Conservation (phyloP, 495 filamentous ascomycete genomes). For the Talaromyces nanjingensis region DNA sequence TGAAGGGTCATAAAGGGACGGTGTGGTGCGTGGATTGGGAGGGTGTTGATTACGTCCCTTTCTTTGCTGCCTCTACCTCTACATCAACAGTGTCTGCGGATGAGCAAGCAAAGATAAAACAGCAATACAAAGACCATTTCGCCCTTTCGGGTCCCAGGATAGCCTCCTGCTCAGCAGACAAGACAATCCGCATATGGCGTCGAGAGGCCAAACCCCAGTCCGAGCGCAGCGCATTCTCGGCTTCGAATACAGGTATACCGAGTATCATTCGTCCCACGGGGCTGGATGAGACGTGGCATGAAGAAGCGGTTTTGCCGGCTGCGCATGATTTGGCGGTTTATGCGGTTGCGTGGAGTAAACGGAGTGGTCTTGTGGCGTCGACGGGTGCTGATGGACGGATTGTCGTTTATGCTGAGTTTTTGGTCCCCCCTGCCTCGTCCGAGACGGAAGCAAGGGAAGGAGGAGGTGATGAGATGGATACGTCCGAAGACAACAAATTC, state of each 20-base stretch:
- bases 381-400: slow-evolving; percentile 81
- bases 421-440: too few relatives aligned
- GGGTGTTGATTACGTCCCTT: slow-evolving; percentile 21
- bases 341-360: slow-evolving; percentile 68
- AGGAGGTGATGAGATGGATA: slow-evolving; percentile 35
- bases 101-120: slow-evolving; percentile 10
- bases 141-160: slow-evolving; percentile 56
- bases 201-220: slow-evolving; percentile 44
- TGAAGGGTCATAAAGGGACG: slow-evolving; percentile 69
- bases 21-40: slow-evolving; percentile 92
- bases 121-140: slow-evolving; percentile 33
- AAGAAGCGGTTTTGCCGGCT: slow-evolving; percentile 62
- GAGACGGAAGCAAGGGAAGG: too few relatives aligned
- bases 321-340: slow-evolving; percentile 78
- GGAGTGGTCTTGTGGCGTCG: slow-evolving; percentile 68
- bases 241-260: slow-evolving; percentile 45
- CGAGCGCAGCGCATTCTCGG: slow-evolving; percentile 20
- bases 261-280: slow-evolving; percentile 72
- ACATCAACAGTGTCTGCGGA: not conserved
- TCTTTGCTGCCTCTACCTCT: not conserved
- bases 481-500: slow-evolving; percentile 13
- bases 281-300: slow-evolving; percentile 72
- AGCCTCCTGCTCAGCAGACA: slow-evolving; percentile 72
- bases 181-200: slow-evolving; percentile 70
- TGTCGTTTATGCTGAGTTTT: slow-evolving; percentile 64